Evolutionary conservation across 2,329 filamentous ascomycete genomes (phyloP).

Genomic region (Colletotrichum cereale): DNA sequence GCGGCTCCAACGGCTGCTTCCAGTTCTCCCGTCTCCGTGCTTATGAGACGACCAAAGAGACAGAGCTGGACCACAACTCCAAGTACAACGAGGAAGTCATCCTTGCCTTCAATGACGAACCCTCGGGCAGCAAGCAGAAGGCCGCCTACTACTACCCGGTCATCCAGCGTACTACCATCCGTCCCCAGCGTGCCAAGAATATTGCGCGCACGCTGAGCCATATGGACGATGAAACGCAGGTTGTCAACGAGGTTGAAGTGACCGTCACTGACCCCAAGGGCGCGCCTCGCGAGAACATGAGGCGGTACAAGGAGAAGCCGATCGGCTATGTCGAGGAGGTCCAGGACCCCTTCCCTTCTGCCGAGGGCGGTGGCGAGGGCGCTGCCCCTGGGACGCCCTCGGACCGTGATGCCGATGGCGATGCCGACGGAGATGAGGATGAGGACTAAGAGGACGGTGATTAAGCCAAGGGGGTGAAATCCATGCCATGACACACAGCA

Average conservation of each 20-base stretch:
- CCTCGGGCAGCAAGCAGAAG: slow-evolving; percentile 59
- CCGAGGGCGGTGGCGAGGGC: slow-evolving; percentile 26
- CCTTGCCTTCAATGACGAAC: slow-evolving; percentile 68
- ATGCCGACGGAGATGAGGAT: slow-evolving; percentile 61
- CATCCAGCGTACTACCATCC: slow-evolving; percentile 72
- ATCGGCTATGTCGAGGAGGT: slow-evolving; percentile 60
- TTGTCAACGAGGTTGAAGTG: slow-evolving; percentile 68
- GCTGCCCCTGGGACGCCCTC: slow-evolving; percentile 36
- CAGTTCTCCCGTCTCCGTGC: slow-evolving; percentile 71
- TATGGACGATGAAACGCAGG: slow-evolving; percentile 60
- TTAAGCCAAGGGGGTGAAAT: not conserved
- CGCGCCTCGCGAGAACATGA: slow-evolving; percentile 64
- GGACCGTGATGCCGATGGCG: slow-evolving; percentile 56
- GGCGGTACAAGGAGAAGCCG: slow-evolving; percentile 65
- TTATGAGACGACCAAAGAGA: slow-evolving; percentile 73
- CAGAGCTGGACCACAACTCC: slow-evolving; percentile 66
- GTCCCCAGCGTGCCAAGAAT: slow-evolving; percentile 73
- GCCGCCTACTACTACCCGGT: slow-evolving; percentile 77
- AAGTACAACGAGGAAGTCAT: slow-evolving; percentile 76
- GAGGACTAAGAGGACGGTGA: slow-evolving; percentile 39
- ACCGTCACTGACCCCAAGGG: slow-evolving; percentile 68
- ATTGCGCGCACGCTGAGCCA: slow-evolving; percentile 67
- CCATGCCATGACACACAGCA: not conserved
- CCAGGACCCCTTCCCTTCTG: slow-evolving; percentile 44
- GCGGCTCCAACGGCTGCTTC: slow-evolving; percentile 64